Evolutionary conservation across 2,329 filamentous ascomycete genomes (phyloP).

Genomic region (Orbilia quercus): DNA sequence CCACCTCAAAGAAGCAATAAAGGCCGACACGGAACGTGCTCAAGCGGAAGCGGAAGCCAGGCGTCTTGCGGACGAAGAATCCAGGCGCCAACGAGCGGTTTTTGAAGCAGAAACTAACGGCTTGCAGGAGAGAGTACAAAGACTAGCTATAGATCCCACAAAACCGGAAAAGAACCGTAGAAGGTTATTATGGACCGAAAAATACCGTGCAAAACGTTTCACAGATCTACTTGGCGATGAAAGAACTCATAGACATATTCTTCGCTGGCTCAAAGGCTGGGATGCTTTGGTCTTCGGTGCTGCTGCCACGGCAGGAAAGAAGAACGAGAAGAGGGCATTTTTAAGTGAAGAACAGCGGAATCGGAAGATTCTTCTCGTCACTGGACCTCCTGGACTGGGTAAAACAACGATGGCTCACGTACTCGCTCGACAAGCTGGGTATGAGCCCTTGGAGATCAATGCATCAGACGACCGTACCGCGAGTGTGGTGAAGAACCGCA

Average conservation of each 20-base stretch:
- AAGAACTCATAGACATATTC: conserved; percentile 85
- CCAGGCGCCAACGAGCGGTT: conserved; percentile 67
- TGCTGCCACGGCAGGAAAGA: conserved; percentile 70
- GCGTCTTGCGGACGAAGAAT: conserved; percentile 61
- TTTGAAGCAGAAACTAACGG: conserved; percentile 59
- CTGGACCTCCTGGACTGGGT: conserved; percentile 89
- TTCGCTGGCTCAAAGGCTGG: conserved; percentile 95
- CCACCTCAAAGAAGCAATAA: conserved; percentile 77
- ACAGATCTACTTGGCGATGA: conserved; percentile 95
- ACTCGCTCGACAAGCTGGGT: conserved; percentile 92
- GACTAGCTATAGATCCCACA: conserved; percentile 61
- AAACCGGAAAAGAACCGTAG: conserved; percentile 57
- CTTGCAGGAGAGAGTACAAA: conserved; percentile 58
- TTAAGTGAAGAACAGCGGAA: conserved; percentile 77
- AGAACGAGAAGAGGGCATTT: conserved; percentile 66
- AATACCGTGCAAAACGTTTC: conserved; percentile 91
- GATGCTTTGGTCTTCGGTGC: conserved; percentile 91
- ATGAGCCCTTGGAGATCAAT: conserved; percentile 97
- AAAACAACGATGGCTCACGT: conserved; percentile 98
- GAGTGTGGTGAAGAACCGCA: conserved; percentile 88
- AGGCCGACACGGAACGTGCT: conserved; percentile 68
- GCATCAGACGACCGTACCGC: conserved; percentile 93
- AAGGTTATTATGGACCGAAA: conserved; percentile 90
- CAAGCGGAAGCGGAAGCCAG: conserved; percentile 57
- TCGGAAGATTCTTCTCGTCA: conserved; percentile 87